These are phyloP conservation scores for Boletus sp. DNA, from an alignment of 1,284 basidiomycete genomes.

Conservation along the genomic window DNA sequence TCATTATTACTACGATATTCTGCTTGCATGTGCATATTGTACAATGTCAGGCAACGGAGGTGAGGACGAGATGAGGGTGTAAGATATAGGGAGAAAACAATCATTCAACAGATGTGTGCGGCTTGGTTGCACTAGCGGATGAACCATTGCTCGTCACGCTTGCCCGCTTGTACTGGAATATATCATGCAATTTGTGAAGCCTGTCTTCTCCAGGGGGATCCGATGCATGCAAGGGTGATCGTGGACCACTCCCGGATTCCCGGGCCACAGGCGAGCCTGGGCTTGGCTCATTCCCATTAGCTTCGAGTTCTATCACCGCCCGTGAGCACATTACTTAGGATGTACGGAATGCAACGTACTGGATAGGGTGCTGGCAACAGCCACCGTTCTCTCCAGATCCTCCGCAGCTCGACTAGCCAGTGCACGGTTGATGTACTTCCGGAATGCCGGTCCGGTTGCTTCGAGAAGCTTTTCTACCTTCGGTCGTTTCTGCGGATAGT, in stretches of 20 bases:
- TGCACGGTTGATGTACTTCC: constrained; percentile 82
- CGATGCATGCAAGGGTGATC: constrained; percentile 28
- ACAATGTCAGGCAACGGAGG: constrained; percentile 32
- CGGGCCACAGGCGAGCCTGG: constrained; percentile 26
- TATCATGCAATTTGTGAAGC: constrained; percentile 69
- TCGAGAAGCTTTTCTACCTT: constrained; percentile 86
- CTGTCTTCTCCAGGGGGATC: constrained; percentile 57
- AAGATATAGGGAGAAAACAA: constrained; percentile 20
- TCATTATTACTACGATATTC: constrained; percentile 25
- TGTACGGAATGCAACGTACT: constrained; percentile 47
- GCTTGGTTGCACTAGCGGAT: constrained; percentile 34
- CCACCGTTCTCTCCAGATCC: constrained; percentile 75
- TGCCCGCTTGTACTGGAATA: constrained; percentile 75
- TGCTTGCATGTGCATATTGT: constrained; percentile 24
- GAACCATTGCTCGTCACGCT: constrained; percentile 66
- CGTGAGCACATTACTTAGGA: constrained; percentile 17
- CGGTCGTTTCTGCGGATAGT: constrained; percentile 83
- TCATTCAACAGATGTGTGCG: constrained; percentile 23
- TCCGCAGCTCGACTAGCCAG: constrained; percentile 81
- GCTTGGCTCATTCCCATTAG: constrained; percentile 41
- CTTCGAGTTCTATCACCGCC: constrained; percentile 58
- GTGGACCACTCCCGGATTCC: constrained; percentile 28
- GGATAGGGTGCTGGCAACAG: constrained; percentile 73
- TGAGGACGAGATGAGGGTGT: constrained; percentile 17
- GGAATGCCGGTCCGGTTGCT: constrained; percentile 77